Evolutionary conservation across 2,329 filamentous ascomycete species (phyloP).

Genomic region (Ceratocystis albifundus): DNA sequence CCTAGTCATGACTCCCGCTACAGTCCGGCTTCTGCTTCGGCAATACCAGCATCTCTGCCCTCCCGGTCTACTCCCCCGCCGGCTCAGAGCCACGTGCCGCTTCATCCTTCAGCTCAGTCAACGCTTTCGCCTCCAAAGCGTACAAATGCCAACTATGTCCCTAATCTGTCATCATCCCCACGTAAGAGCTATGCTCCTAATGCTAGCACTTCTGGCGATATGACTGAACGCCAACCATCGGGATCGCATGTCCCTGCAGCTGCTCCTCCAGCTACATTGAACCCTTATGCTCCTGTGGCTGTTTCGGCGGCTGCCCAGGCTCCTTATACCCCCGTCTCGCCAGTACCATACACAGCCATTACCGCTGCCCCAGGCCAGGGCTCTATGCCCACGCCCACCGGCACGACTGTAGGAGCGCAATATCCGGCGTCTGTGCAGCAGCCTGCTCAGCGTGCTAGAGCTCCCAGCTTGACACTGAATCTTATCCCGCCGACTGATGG

Average conservation of each 20-base stretch:
- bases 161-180: constrained; percentile 12
- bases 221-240: constrained; percentile 40
- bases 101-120: constrained; percentile 30
- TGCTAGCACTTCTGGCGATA: not conserved
- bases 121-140: constrained; percentile 48
- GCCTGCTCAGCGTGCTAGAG: constrained; percentile 36
- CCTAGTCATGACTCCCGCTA: constrained; percentile 31
- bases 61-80: constrained; percentile 43
- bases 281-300: not conserved
- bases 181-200: constrained; percentile 15
- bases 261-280: constrained; percentile 29
- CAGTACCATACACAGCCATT: not conserved
- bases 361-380: constrained; percentile 25
- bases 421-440: constrained; percentile 22
- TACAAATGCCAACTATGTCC: constrained; percentile 38
- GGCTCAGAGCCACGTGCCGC: constrained; percentile 25
- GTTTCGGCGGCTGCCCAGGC: not conserved
- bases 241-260: constrained; percentile 38
- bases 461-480: constrained; percentile 44
- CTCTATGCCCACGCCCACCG: constrained; percentile 16
- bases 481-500: constrained; percentile 54
- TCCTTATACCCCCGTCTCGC: not conserved
- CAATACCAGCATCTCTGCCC: constrained; percentile 26
- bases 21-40: constrained; percentile 29
- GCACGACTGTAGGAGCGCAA: constrained; percentile 17